phyloP scores from a whole-genome alignment of 306 rosid genomes.

The Prosopis cineraria region DNA sequence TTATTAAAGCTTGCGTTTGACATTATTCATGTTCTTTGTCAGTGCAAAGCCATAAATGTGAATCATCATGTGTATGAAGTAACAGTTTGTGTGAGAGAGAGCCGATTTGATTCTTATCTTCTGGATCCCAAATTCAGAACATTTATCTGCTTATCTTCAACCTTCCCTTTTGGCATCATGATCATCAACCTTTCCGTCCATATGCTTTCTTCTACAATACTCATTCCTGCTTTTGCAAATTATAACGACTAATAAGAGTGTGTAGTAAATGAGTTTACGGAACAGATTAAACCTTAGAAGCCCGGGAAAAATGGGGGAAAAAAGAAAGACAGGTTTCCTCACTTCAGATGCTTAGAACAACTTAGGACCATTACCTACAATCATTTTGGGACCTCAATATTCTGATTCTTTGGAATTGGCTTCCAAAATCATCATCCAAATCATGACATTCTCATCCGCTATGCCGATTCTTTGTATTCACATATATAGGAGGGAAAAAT shows the following conservation, averaged over 20 bases:
- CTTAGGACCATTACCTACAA: background rate
- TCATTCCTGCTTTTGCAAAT: background rate
- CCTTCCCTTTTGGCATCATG: background rate
- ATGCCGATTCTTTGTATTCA: background rate
- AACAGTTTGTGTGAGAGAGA: background rate
- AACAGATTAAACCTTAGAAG: background rate
- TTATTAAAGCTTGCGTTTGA: background rate
- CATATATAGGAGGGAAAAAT: too few species aligned
- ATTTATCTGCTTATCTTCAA: slow-evolving; percentile 34
- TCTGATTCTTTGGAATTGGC: slow-evolving; percentile 22
- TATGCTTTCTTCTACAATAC: background rate
- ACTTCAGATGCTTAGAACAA: background rate
- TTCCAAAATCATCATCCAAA: too few species aligned
- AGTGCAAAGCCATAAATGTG: background rate
- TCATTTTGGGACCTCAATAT: slow-evolving; percentile 14
- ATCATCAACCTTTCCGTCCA: too few species aligned
- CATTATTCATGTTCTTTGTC: background rate
- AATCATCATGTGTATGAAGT: background rate
- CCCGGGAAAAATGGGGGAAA: too few species aligned
- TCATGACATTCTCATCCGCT: background rate
- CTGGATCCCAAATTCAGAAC: slow-evolving; percentile 36
- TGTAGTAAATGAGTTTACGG: background rate
- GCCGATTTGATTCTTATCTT: slow-evolving; percentile 27
- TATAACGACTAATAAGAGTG: too few species aligned
- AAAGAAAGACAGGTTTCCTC: background rate